Conservation (phyloP, 2,329 filamentous ascomycete genomes). For the Microcyclospora pomicola region DNA sequence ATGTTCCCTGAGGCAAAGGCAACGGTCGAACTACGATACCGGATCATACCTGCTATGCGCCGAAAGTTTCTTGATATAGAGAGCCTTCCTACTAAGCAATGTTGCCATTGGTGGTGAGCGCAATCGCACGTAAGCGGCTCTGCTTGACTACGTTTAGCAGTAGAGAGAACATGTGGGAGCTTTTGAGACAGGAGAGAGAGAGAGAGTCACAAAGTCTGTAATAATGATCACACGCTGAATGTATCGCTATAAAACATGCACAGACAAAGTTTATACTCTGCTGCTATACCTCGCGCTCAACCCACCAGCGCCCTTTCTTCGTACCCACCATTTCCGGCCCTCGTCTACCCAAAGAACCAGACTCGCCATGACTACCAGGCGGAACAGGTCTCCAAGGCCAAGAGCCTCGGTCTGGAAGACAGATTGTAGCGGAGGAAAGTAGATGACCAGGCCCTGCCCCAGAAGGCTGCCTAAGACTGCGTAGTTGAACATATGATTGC, state of each 20-base stretch:
- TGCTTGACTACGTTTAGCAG: too few species aligned
- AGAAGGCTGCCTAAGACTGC: slow-evolving; percentile 73
- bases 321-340: slow-evolving; percentile 58
- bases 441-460: slow-evolving; percentile 84
- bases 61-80: too few species aligned
- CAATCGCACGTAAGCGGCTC: too few species aligned
- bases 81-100: too few species aligned
- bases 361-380: slow-evolving; percentile 64
- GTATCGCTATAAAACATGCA: background rate
- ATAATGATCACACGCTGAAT: too few species aligned
- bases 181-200: too few species aligned
- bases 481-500: slow-evolving; percentile 93
- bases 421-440: slow-evolving; percentile 82
- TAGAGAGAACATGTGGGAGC: too few species aligned
- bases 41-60: too few species aligned
- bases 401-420: slow-evolving; percentile 93
- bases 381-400: slow-evolving; percentile 56
- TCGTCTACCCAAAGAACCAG: slow-evolving; percentile 94
- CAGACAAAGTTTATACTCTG: slow-evolving; percentile 7
- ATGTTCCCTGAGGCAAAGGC: too few species aligned
- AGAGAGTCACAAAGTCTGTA: too few species aligned
- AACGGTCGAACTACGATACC: too few species aligned
- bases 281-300: slow-evolving; percentile 12
- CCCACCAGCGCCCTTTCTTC: slow-evolving; percentile 28
- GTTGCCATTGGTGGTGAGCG: too few species aligned